Percentiles rank a stretch among this genome's conserved stretches.
These are phyloP conservation scores for Fulvia fulva DNA, from an alignment of 2,329 filamentous ascomycete genomes.

Conservation along the genomic window DNA sequence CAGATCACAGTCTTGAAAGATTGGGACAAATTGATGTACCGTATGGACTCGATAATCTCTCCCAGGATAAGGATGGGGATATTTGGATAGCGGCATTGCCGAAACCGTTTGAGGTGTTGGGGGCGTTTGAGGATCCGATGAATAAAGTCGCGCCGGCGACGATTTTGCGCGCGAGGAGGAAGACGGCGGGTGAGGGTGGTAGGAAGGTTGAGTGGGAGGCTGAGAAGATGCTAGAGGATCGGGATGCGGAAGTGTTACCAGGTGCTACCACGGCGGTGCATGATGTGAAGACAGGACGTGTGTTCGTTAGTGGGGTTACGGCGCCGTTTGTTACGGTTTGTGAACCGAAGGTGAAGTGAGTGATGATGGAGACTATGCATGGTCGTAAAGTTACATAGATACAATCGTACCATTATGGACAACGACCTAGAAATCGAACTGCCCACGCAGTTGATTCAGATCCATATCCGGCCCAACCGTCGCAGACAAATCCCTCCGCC, in stretches of 20 bases:
- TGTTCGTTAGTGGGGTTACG: constrained; percentile 19
- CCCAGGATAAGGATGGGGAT: constrained; percentile 16
- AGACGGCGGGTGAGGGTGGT: background rate
- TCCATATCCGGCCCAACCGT: constrained; percentile 86
- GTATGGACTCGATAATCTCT: constrained; percentile 22
- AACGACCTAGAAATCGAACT: constrained; percentile 74
- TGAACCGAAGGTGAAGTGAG: constrained; percentile 4
- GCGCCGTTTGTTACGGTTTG: constrained; percentile 23
- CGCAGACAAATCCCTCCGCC: constrained; percentile 79
- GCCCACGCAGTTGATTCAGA: constrained; percentile 78
- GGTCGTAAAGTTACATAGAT: background rate
- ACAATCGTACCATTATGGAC: no score
- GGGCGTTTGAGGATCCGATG: constrained; percentile 17
- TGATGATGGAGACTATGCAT: background rate
- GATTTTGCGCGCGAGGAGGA: constrained; percentile 12
- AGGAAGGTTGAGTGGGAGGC: background rate
- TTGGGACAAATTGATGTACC: constrained; percentile 13
- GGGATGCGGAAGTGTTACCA: constrained; percentile 17
- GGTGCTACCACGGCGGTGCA: constrained; percentile 21
- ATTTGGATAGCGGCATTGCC: constrained; percentile 21
- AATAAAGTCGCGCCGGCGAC: constrained; percentile 6
- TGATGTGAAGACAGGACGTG: constrained; percentile 19
- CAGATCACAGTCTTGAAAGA: constrained; percentile 4
- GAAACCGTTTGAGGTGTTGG: constrained; percentile 7
- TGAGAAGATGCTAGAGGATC: background rate